Evolutionary conservation across 2,329 filamentous ascomycete genomes (phyloP).

Genomic region (Saccharata proteae): DNA sequence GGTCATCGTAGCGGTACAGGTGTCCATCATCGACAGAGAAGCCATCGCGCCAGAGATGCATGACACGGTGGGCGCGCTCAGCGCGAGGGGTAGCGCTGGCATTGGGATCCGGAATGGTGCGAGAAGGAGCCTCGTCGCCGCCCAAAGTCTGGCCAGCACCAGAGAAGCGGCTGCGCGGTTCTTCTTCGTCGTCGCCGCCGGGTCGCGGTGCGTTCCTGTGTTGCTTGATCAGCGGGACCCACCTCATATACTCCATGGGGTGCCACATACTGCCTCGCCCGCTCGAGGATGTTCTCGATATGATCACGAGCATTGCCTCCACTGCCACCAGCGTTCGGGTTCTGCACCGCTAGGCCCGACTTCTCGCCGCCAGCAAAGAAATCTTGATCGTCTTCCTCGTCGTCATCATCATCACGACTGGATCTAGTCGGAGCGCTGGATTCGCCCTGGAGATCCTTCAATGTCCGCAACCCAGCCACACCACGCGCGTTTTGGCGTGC

Average conservation of each 20-base stretch:
- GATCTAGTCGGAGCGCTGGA: slow-evolving; percentile 27
- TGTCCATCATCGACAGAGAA: slow-evolving; percentile 77
- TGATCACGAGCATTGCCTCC: slow-evolving; percentile 31
- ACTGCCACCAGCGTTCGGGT: slow-evolving; percentile 41
- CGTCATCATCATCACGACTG: slow-evolving; percentile 42
- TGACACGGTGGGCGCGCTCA: slow-evolving; percentile 50
- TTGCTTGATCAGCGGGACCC: slow-evolving; percentile 12
- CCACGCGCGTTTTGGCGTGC: slow-evolving; percentile 13
- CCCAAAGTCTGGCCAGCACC: slow-evolving; percentile 66
- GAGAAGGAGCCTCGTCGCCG: slow-evolving; percentile 62
- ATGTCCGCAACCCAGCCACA: slow-evolving; percentile 30
- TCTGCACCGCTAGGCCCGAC: slow-evolving; percentile 58
- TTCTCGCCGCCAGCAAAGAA: slow-evolving; percentile 79
- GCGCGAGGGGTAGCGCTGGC: slow-evolving; percentile 24
- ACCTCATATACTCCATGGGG: slow-evolving; percentile 8
- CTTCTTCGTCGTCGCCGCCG: slow-evolving; percentile 39
- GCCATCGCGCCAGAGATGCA: slow-evolving; percentile 74
- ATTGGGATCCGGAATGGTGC: slow-evolving; percentile 51
- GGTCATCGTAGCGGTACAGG: slow-evolving; percentile 67
- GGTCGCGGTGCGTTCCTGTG: slow-evolving; percentile 49
- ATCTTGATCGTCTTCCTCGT: slow-evolving; percentile 51
- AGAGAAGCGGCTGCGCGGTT: slow-evolving; percentile 43
- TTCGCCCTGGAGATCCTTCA: slow-evolving; percentile 32
- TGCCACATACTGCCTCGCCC: slow-evolving; percentile 30
- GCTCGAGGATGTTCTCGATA: slow-evolving; percentile 38